Conservation (phyloP, 768 basidiomycete species). For the Tubosaeta brunneosetosa region DNA sequence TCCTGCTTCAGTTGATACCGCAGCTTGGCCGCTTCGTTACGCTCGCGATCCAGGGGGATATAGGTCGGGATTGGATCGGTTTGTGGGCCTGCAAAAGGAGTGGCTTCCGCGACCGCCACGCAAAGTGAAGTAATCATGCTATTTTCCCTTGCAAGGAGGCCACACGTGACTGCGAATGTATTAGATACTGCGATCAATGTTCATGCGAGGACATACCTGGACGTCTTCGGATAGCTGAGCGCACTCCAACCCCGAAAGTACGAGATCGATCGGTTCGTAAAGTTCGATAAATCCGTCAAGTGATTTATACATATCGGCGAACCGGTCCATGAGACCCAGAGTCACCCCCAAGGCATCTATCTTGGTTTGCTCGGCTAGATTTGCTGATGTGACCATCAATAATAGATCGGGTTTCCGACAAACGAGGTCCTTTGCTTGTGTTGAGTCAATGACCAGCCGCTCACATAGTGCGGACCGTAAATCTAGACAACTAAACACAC, state of each 20-base stretch:
- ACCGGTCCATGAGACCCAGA: slow-evolving; percentile 60
- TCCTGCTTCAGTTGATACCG: slow-evolving; percentile 91
- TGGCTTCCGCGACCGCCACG: slow-evolving; percentile 67
- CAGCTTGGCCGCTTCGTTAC: slow-evolving; percentile 82
- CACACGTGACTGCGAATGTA: slow-evolving; percentile 42
- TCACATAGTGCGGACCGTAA: slow-evolving; percentile 48
- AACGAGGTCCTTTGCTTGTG: slow-evolving; percentile 37
- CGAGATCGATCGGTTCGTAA: slow-evolving; percentile 58
- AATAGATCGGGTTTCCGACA: slow-evolving; percentile 46
- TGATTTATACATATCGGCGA: slow-evolving; percentile 71
- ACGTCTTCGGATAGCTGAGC: slow-evolving; percentile 46
- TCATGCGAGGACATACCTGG: slow-evolving; percentile 41
- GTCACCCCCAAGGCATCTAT: slow-evolving; percentile 62
- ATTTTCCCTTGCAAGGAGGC: slow-evolving; percentile 46
- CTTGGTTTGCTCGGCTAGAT: slow-evolving; percentile 57
- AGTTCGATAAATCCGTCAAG: slow-evolving; percentile 84
- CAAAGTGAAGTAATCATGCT: slow-evolving; percentile 64
- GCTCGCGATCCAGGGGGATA: slow-evolving; percentile 89
- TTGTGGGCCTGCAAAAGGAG: slow-evolving; percentile 89
- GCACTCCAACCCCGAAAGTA: slow-evolving; percentile 52
- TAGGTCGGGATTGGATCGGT: slow-evolving; percentile 90
- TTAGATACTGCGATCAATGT: slow-evolving; percentile 7
- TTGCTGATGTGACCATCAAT: slow-evolving; percentile 33
- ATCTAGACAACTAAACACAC: slow-evolving; percentile 68
- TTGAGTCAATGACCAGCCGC: slow-evolving; percentile 35